A percentile compares a stretch with the other conserved stretches of the same genome.
Evolutionary conservation across 108 stramenopile genomes (phyloP).

Genomic region (Poteriospumella lacustris): DNA sequence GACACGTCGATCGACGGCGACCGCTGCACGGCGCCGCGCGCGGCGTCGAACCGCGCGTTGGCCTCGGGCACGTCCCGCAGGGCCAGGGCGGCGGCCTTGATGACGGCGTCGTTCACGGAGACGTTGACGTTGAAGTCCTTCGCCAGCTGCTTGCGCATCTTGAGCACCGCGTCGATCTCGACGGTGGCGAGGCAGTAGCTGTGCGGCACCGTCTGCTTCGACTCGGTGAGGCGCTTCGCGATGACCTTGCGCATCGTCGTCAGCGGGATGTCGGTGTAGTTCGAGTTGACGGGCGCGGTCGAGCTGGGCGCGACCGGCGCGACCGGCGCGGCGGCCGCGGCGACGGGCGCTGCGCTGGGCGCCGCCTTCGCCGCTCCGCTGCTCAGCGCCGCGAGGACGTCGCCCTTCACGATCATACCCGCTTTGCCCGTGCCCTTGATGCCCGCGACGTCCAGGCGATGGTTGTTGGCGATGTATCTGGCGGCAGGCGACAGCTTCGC

Average conservation of each 20-base stretch:
- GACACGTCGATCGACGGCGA: slow-evolving; percentile 80
- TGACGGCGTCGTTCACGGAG: slow-evolving; percentile 91
- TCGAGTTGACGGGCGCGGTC: slow-evolving; percentile 29
- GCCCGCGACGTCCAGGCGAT: slow-evolving; percentile 66
- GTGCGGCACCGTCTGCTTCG: slow-evolving; percentile 90
- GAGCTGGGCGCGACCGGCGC: slow-evolving; percentile 34
- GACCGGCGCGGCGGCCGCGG: slow-evolving; percentile 49
- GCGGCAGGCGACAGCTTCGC: slow-evolving; percentile 69
- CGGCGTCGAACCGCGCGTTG: slow-evolving; percentile 58
- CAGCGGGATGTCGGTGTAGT: slow-evolving; percentile 40
- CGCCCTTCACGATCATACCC: slow-evolving; percentile 80
- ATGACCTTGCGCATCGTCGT: slow-evolving; percentile 84
- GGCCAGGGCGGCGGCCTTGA: slow-evolving; percentile 89
- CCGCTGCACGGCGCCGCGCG: slow-evolving; percentile 47
- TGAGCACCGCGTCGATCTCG: slow-evolving; percentile 72
- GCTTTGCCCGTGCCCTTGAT: slow-evolving; percentile 73
- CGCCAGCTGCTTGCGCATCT: slow-evolving; percentile 69
- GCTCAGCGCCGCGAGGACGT: slow-evolving; percentile 68
- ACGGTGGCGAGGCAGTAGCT: slow-evolving; percentile 85
- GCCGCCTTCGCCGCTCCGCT: slow-evolving; percentile 4
- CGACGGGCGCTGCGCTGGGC: slow-evolving; percentile 43
- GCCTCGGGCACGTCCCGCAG: slow-evolving; percentile 90
- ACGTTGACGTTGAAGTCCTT: slow-evolving; percentile 69
- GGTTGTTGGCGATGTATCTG: slow-evolving; percentile 64
- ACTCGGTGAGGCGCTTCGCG: slow-evolving; percentile 85